Evolutionary conservation across 2,329 filamentous ascomycete species (phyloP), one percentile per base, ranked within the genome.

Genomic region (Hymenoscyphus fructigenus): DNA sequence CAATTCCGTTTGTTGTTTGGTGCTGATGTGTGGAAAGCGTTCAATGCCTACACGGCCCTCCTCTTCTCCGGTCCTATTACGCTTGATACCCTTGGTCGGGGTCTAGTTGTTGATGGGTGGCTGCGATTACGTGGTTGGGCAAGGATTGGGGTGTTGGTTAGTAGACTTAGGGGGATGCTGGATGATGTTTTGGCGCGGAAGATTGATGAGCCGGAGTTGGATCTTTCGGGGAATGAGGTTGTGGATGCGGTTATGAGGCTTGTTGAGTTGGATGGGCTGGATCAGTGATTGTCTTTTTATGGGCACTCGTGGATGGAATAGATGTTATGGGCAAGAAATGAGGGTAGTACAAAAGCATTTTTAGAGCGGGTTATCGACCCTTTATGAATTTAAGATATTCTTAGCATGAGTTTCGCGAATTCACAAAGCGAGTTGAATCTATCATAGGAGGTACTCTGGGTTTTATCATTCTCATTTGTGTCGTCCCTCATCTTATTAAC

Each of bases 31-130:
- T 47, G 63, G 38, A 32, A 61, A 89, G 87, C 95, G 1, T 94
- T 97, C 77, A 97, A 97, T 73, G 88, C 91, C 0, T 98, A 94
- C 76, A 90, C 90, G 0, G 81, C 97, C 38, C 85, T 99, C 29
- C 84, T 99, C 65, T 98, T 99, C 78, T 91, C 89, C 0, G 95
- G 95, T 0, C 83, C 87, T 1, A 92, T 98, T 60, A 86, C 88
- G 66, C 86, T 98, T 2, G 95, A 98, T 78, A 96, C 93, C 0
- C 81, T 93, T 55, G 94, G 94, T 5, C 83, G 93, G 26, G 95
- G 95, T 0, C 80, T 99, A 20, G 81, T 97, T 2, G 91, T 99
- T 3, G 95, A 98, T 78, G 93, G 92, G 60, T 98, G 94, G 95
- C 81, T 98, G 38, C 77, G 85, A 41, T 80, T 99, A 36, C 85